Percentiles rank a stretch among this genome's conserved stretches.
phyloP scores from a whole-genome alignment of 1,139 yeast species.

The Pichia sp. region DNA sequence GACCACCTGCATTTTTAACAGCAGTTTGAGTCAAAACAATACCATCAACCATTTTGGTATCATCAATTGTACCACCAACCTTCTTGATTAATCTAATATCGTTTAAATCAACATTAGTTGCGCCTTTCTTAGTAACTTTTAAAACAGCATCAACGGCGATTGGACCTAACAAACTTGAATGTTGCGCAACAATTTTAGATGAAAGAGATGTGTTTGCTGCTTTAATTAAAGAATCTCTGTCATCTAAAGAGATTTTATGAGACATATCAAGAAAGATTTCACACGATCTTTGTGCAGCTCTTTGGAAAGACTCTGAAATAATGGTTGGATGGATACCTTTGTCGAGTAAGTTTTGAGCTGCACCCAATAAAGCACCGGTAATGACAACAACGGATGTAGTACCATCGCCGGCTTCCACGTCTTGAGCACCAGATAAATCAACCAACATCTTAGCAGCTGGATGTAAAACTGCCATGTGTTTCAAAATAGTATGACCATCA shows the following conservation, averaged over 20 bases:
- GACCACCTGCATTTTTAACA: conserved; percentile 92
- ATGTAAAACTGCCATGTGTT: conserved; percentile 95
- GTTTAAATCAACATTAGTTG: conserved; percentile 72
- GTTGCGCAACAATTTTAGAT: conserved; percentile 93
- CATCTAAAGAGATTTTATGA: conserved; percentile 63
- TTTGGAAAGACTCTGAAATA: conserved; percentile 90
- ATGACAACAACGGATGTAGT: conserved; percentile 95
- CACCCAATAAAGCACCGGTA: conserved; percentile 89
- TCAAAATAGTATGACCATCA: conserved; percentile 94
- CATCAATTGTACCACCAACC: conserved; percentile 97
- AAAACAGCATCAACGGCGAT: conserved; percentile 91
- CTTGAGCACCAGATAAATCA: conserved; percentile 96
- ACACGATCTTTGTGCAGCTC: conserved; percentile 85
- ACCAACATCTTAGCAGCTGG: conserved; percentile 99
- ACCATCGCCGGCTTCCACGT: conserved; percentile 98
- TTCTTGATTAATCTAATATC: conserved; percentile 87
- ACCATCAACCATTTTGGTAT: conserved; percentile 88
- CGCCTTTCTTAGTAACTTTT: conserved; percentile 43
- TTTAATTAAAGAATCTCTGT: conserved; percentile 73
- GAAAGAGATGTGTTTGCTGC: conserved; percentile 94
- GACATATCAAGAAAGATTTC: conserved; percentile 83
- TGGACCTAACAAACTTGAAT: conserved; percentile 78
- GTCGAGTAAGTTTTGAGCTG: conserved; percentile 82
- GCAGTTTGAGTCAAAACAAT: conserved; percentile 89
- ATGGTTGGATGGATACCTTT: conserved; percentile 95